Evolutionary conservation across 805 yeast genomes (phyloP).

Genomic region (Diddensiella caesifluorescens): DNA sequence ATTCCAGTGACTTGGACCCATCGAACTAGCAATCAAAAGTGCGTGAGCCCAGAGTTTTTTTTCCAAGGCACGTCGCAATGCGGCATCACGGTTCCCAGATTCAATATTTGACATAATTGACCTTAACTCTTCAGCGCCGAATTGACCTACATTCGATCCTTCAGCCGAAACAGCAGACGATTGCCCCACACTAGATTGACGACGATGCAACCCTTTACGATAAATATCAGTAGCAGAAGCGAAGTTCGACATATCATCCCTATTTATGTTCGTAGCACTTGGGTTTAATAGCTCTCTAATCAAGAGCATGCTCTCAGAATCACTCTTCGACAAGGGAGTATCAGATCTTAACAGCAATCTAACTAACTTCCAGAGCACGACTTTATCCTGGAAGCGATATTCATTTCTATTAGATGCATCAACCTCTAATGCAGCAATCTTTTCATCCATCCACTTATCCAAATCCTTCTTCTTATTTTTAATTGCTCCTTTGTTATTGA

Average conservation of each 20-base stretch:
- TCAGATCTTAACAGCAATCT: constrained; percentile 31
- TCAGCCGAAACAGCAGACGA: constrained; percentile 2
- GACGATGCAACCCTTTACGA: constrained; percentile 10
- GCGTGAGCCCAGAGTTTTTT: constrained; percentile 76
- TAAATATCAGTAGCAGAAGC: constrained; percentile 27
- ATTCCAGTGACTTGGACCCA: constrained; percentile 58
- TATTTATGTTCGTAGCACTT: constrained; percentile 14
- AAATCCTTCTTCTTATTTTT: constrained; percentile 63
- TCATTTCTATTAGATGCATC: constrained; percentile 18
- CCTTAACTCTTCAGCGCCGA: constrained; percentile 19
- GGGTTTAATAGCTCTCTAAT: constrained; percentile 26
- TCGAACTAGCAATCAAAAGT: constrained; percentile 58
- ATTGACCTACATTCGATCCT: constrained; percentile 3
- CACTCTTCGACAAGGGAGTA: constrained; percentile 30
- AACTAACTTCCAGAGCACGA: constrained; percentile 34
- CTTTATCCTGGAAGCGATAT: constrained; percentile 26
- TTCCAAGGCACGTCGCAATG: constrained; percentile 55
- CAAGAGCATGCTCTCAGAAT: constrained; percentile 11
- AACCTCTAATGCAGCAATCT: constrained; percentile 25
- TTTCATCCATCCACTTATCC: constrained; percentile 58
- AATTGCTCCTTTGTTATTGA: constrained; percentile 36
- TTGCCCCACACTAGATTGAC: constrained; percentile 12
- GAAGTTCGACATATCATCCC: constrained; percentile 18
- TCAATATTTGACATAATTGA: constrained; percentile 19
- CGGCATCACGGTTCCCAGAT: constrained; percentile 60